A percentile compares a stretch with the other conserved stretches of the same genome.
Conservation (phyloP, 1,139 yeast species). For the Taphrina deformans region DNA sequence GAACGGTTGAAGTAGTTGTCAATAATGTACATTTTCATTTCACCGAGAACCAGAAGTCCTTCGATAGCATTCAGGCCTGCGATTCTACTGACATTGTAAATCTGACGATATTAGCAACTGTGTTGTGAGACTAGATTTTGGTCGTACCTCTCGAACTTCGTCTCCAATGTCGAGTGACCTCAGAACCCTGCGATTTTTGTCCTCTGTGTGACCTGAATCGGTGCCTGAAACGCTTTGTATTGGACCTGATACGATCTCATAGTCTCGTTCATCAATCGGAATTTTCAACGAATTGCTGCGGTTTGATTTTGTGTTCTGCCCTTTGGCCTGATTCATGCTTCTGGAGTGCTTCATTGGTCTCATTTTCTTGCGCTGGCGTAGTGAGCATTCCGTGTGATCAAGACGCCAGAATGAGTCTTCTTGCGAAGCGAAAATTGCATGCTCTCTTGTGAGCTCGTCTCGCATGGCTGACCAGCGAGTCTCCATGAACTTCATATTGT, state of each 20-base stretch:
- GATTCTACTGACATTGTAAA: slow-evolving; percentile 64
- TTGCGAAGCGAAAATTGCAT: slow-evolving; percentile 43
- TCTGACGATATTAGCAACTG: no score
- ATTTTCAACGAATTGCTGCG: neutral
- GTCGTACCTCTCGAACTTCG: slow-evolving; percentile 62
- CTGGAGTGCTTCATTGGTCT: slow-evolving; percentile 44
- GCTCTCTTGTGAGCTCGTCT: slow-evolving; percentile 50
- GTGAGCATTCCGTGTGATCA: slow-evolving; percentile 67
- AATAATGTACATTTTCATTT: slow-evolving; percentile 62
- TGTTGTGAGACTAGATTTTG: no score
- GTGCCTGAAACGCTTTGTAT: slow-evolving; percentile 36
- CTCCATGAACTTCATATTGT: slow-evolving; percentile 56
- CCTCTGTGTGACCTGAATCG: slow-evolving; percentile 57
- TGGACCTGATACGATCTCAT: slow-evolving; percentile 7
- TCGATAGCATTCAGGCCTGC: slow-evolving; percentile 72
- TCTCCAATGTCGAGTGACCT: slow-evolving; percentile 72
- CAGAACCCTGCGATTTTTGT: slow-evolving; percentile 69
- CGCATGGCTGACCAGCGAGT: slow-evolving; percentile 53
- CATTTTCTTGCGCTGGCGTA: slow-evolving; percentile 62
- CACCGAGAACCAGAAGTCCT: slow-evolving; percentile 69
- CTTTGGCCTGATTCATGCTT: neutral
- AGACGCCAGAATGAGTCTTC: slow-evolving; percentile 50
- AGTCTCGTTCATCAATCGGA: neutral
- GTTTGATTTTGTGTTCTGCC: neutral
- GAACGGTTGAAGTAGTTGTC: slow-evolving; percentile 65